A percentile compares a stretch with the other conserved stretches of the same genome.
phyloP scores from a whole-genome alignment of 768 basidiomycete species.

The Hysterangium stoloniferum region DNA sequence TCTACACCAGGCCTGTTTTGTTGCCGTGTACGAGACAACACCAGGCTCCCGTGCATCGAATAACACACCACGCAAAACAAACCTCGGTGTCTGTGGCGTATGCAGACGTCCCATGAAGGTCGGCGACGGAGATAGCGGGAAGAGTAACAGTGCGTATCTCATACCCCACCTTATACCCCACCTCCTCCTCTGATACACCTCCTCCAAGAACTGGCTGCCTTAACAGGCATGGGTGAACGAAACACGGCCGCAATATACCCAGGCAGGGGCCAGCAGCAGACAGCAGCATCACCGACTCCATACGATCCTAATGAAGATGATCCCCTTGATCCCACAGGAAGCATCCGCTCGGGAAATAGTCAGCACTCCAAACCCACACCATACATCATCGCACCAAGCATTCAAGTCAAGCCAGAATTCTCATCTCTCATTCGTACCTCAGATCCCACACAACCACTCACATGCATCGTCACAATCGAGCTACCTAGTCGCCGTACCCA shows the following conservation, averaged over 20 bases:
- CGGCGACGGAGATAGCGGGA: constrained; percentile 76
- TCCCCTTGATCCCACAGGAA: constrained; percentile 37
- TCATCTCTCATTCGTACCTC: constrained; percentile 62
- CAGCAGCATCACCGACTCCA: constrained; percentile 7
- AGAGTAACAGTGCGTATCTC: constrained; percentile 67
- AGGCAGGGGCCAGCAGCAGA: constrained; percentile 55
- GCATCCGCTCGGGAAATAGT: constrained; percentile 33
- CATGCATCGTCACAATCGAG: constrained; percentile 91
- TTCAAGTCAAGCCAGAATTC: constrained; percentile 92
- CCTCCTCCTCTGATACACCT: constrained; percentile 11
- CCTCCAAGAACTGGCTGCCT: constrained; percentile 81
- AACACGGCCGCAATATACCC: constrained; percentile 51
- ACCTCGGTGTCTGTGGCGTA: constrained; percentile 93
- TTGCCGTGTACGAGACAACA: constrained; percentile 90
- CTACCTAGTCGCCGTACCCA: constrained; percentile 67
- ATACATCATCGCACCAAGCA: constrained; percentile 85
- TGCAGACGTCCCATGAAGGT: constrained; percentile 97
- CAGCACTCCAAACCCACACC: constrained; percentile 32
- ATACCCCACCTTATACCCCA: not conserved
- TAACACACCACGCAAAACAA: constrained; percentile 54
- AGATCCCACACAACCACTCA: constrained; percentile 73
- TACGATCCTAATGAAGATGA: constrained; percentile 20
- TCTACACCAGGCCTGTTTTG: constrained; percentile 98
- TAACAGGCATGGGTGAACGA: constrained; percentile 81
- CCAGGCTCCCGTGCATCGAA: constrained; percentile 48